phyloP scores from a whole-genome alignment of 495 filamentous ascomycete genomes.

The Penicillium dipodomyicola region DNA sequence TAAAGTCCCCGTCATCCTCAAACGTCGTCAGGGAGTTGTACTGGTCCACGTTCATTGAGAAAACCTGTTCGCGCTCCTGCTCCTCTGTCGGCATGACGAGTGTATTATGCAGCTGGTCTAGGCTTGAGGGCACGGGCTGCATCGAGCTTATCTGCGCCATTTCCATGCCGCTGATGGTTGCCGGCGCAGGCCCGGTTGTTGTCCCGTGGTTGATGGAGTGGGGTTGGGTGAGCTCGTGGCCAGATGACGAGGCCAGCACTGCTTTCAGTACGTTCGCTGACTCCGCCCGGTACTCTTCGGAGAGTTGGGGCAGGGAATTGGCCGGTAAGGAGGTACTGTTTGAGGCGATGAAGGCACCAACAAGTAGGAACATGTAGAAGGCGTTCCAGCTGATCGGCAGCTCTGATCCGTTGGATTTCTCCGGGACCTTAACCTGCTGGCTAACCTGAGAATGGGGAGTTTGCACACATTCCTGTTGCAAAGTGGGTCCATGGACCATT shows the following conservation, averaged over 20 bases:
- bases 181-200: conserved; percentile 36
- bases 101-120: conserved; percentile 71
- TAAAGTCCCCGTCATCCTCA: conserved; percentile 43
- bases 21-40: conserved; percentile 80
- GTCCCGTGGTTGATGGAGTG: conserved; percentile 38
- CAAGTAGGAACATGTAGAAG: conserved; percentile 81
- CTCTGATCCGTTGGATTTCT: conserved; percentile 65
- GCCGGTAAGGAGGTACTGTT: conserved; percentile 63
- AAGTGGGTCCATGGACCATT: conserved; percentile 59
- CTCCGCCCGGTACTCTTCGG: conserved; percentile 89
- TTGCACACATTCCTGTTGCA: conserved; percentile 22
- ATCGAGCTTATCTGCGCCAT: conserved; percentile 53
- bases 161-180: conserved; percentile 45
- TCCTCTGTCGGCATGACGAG: conserved; percentile 75
- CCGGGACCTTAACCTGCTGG: conserved; percentile 50
- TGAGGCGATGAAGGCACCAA: conserved; percentile 94
- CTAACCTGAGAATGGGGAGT: conserved; percentile 21
- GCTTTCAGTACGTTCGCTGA: conserved; percentile 87
- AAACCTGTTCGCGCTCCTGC: conserved; percentile 86
- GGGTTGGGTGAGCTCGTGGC: conserved; percentile 32
- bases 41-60: conserved; percentile 79
- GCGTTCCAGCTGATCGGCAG: conserved; percentile 58
- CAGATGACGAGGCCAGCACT: conserved; percentile 66
- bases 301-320: conserved; percentile 72
- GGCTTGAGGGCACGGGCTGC: conserved; percentile 58